phyloP scores from a whole-genome alignment of 306 rosid genomes.

The Sesbania bispinosa region DNA sequence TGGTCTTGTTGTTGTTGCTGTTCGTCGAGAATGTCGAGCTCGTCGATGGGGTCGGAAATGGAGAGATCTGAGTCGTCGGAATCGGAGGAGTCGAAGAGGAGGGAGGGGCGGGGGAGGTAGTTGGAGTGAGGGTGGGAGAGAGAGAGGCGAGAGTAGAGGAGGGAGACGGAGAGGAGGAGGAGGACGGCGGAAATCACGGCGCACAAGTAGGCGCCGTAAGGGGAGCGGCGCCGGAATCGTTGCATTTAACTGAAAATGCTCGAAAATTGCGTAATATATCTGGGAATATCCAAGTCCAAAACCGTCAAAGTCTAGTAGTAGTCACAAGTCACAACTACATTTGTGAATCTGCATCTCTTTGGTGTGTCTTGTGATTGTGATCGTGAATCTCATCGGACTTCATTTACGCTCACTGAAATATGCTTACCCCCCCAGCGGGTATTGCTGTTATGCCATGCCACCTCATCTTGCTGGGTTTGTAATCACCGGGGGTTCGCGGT shows the following conservation, averaged over 20 bases:
- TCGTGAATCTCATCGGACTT: too few species aligned
- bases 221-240: slow-evolving; percentile 64
- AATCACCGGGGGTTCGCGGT: too few species aligned
- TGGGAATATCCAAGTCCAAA: too few species aligned
- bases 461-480: too few species aligned
- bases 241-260: slow-evolving; percentile 25
- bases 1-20: slow-evolving; percentile 14
- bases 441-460: too few species aligned
- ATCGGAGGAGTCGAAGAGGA: slow-evolving; percentile 28
- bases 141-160: slow-evolving; percentile 80
- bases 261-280: neutral
- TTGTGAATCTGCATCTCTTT: too few species aligned
- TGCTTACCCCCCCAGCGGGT: too few species aligned
- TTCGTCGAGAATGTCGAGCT: slow-evolving; percentile 58
- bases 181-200: slow-evolving; percentile 63
- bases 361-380: too few species aligned
- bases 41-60: slow-evolving; percentile 63
- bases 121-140: slow-evolving; percentile 35
- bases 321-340: too few species aligned
- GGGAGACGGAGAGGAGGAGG: slow-evolving; percentile 71
- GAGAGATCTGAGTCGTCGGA: slow-evolving; percentile 33
- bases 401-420: too few species aligned
- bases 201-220: slow-evolving; percentile 61
- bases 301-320: too few species aligned
- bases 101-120: slow-evolving; percentile 29